phyloP scores from a whole-genome alignment of 2,329 filamentous ascomycete genomes.

The Claviceps quebecensis region DNA sequence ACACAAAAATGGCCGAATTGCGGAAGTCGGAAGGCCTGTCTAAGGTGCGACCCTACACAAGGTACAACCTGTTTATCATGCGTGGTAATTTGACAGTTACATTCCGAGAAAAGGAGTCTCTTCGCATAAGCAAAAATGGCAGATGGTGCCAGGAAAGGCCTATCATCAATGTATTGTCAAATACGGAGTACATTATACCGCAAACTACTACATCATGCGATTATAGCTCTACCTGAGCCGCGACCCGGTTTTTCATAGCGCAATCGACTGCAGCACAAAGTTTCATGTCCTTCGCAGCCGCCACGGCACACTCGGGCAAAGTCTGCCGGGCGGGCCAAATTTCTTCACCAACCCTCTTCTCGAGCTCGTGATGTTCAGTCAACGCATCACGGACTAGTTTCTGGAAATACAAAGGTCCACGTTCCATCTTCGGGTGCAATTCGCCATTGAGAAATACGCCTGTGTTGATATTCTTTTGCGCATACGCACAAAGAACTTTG shows the following conservation, averaged over 20 bases:
- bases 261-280: slow-evolving; percentile 24
- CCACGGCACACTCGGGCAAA: slow-evolving; percentile 14
- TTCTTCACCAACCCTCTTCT: slow-evolving; percentile 29
- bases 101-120: too few species aligned
- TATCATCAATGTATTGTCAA: too few species aligned
- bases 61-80: too few species aligned
- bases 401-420: slow-evolving; percentile 45
- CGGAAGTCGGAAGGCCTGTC: too few species aligned
- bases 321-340: slow-evolving; percentile 37
- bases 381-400: slow-evolving; percentile 33
- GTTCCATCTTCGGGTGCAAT: slow-evolving; percentile 46
- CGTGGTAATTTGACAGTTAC: too few species aligned
- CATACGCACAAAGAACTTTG: slow-evolving; percentile 44
- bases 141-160: too few species aligned
- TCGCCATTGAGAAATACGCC: slow-evolving; percentile 50
- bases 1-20: too few species aligned
- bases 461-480: slow-evolving; percentile 46
- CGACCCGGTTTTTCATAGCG: slow-evolving; percentile 12
- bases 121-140: too few species aligned
- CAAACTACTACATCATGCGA: too few species aligned
- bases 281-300: slow-evolving; percentile 14
- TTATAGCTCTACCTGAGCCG: neutral
- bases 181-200: too few species aligned
- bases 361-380: slow-evolving; percentile 30
- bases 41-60: too few species aligned